phyloP scores from a whole-genome alignment of 176 grass and related monocot species.

The Eremochloa ophiuroides region DNA sequence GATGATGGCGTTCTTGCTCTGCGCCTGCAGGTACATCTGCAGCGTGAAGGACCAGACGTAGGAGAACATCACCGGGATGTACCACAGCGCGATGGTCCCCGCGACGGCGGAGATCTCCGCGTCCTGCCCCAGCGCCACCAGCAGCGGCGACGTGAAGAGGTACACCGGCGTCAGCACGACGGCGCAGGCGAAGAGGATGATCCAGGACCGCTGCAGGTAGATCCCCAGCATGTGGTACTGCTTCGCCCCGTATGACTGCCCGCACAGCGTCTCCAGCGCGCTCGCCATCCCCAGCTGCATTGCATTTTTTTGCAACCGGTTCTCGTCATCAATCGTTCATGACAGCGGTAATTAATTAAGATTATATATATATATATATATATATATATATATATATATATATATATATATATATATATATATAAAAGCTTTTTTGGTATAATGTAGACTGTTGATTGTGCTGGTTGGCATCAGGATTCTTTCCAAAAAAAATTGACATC shows the following conservation, averaged over 20 bases:
- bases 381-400: too few species aligned
- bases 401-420: too few species aligned
- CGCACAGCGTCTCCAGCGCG: slow-evolving; percentile 73
- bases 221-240: slow-evolving; percentile 75
- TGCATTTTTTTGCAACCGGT: too few species aligned
- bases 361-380: too few species aligned
- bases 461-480: too few species aligned
- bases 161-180: slow-evolving; percentile 41
- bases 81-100: slow-evolving; percentile 49
- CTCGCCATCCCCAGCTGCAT: slow-evolving; percentile 70
- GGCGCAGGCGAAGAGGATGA: slow-evolving; percentile 41
- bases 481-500: too few species aligned
- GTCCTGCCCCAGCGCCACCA: slow-evolving; percentile 53
- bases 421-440: too few species aligned
- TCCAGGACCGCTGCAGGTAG: slow-evolving; percentile 73
- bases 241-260: slow-evolving; percentile 57
- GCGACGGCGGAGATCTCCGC: slow-evolving; percentile 31
- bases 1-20: slow-evolving; percentile 70
- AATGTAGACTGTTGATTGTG: too few species aligned
- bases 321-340: too few species aligned
- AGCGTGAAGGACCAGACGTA: slow-evolving; percentile 56
- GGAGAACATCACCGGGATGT: slow-evolving; percentile 67
- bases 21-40: slow-evolving; percentile 87
- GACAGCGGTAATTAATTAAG: too few species aligned
- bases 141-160: slow-evolving; percentile 54